Percentiles rank a stretch among this genome's conserved stretches.
phyloP scores from a whole-genome alignment of 352 stramenopile species.

The Phytophthora agathidicida region DNA sequence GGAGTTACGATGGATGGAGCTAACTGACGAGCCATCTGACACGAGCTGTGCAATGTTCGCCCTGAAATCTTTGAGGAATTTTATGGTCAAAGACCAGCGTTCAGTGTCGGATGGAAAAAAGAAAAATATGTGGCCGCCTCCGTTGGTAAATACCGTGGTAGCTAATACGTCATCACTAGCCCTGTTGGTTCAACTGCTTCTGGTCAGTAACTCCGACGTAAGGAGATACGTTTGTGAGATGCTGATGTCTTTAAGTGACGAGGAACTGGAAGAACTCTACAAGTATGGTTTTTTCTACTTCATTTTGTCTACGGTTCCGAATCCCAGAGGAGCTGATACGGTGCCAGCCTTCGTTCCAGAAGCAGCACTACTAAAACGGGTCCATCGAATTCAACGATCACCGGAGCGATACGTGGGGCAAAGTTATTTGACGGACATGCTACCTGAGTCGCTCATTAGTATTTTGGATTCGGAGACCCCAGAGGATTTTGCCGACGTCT shows the following conservation, averaged over 20 bases:
- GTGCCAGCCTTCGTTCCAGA: constrained; percentile 59
- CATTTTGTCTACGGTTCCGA: constrained; percentile 51
- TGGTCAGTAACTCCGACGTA: constrained; percentile 62
- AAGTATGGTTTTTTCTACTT: constrained; percentile 78
- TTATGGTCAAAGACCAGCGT: constrained; percentile 61
- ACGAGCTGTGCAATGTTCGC: constrained; percentile 50
- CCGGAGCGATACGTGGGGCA: constrained; percentile 51
- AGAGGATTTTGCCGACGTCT: constrained; percentile 73
- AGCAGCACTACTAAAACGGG: constrained; percentile 60
- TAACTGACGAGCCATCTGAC: constrained; percentile 70
- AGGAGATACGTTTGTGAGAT: constrained; percentile 68
- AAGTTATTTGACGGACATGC: constrained; percentile 72
- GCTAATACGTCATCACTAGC: constrained; percentile 52
- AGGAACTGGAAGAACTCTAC: constrained; percentile 57
- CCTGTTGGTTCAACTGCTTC: constrained; percentile 67
- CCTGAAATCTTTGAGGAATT: constrained; percentile 66
- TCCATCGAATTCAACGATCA: constrained; percentile 67
- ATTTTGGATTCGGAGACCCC: constrained; percentile 70
- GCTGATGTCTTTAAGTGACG: constrained; percentile 55
- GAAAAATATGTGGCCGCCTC: constrained; percentile 57
- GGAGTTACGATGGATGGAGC: constrained; percentile 83
- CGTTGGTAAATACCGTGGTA: constrained; percentile 62
- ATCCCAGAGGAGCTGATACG: constrained; percentile 27
- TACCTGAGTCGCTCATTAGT: constrained; percentile 75
- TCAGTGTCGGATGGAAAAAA: constrained; percentile 21